Evolutionary conservation across 1,139 yeast genomes (phyloP).

Genomic region (Blastobotrys ciferrii): DNA sequence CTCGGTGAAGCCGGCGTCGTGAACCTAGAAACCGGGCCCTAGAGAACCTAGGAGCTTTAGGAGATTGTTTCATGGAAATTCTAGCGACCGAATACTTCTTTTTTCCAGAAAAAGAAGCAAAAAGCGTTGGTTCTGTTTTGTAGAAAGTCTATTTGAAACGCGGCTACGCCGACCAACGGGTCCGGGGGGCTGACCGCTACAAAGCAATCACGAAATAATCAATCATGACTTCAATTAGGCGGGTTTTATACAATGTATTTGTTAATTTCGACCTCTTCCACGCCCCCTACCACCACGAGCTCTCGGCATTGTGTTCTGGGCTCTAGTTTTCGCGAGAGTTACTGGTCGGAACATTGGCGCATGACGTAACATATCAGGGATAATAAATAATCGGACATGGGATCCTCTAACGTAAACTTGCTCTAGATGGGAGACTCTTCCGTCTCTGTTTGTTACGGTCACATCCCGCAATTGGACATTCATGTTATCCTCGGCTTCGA

Average conservation of each 20-base stretch:
- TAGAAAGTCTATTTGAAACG: too few relatives aligned
- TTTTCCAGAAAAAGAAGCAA: too few relatives aligned
- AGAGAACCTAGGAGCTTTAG: too few relatives aligned
- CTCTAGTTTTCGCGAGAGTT: slow-evolving; percentile 32
- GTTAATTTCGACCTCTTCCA: slow-evolving; percentile 23
- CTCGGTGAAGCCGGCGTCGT: too few relatives aligned
- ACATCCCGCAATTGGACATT: slow-evolving; percentile 84
- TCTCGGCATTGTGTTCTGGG: slow-evolving; percentile 21
- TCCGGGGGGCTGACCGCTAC: too few relatives aligned
- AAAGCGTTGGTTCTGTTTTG: too few relatives aligned
- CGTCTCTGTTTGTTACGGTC: slow-evolving; percentile 73
- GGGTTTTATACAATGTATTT: not conserved
- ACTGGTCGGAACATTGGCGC: slow-evolving; percentile 76
- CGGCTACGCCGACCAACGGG: too few relatives aligned
- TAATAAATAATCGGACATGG: slow-evolving; percentile 75
- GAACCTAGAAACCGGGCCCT: too few relatives aligned
- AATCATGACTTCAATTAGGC: not conserved
- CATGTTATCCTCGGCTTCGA: slow-evolving; percentile 88
- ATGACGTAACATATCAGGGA: slow-evolving; percentile 78
- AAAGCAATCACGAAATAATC: too few relatives aligned
- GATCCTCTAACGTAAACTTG: slow-evolving; percentile 92
- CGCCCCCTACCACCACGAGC: slow-evolving; percentile 19
- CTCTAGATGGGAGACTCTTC: slow-evolving; percentile 71
- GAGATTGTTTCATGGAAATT: too few relatives aligned
- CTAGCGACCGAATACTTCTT: too few relatives aligned